A percentile compares a stretch with the other conserved stretches of the same genome.
These are phyloP conservation scores for Coemansia sp. DNA, from an alignment of 192 early-diverging fungal species.

Conservation along the genomic window DNA sequence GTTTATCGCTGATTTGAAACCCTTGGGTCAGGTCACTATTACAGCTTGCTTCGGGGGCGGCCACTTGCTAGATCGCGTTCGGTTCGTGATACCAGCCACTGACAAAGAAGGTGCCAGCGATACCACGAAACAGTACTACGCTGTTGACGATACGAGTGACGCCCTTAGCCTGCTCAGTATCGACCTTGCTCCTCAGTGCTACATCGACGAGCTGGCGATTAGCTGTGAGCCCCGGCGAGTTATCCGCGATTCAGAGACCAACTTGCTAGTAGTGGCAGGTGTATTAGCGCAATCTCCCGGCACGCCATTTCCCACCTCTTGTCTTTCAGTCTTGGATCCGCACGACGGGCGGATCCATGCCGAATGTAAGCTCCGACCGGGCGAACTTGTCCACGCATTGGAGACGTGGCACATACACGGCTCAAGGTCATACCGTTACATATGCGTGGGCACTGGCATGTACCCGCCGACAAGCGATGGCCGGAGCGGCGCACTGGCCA, in stretches of 20 bases:
- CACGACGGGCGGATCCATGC: conserved; percentile 8
- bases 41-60: conserved; percentile 13
- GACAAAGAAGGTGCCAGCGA: not conserved
- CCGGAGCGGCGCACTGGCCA: not conserved
- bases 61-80: not conserved
- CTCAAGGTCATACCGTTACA: conserved; percentile 32
- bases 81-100: not conserved
- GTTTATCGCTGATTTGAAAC: not conserved
- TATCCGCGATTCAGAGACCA: conserved; percentile 28
- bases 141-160: not conserved
- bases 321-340: conserved; percentile 22
- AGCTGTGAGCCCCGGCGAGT: conserved; percentile 29
- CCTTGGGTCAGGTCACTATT: conserved; percentile 8
- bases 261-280: conserved; percentile 29
- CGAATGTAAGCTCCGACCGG: conserved; percentile 12
- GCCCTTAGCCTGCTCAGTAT: conserved; percentile 14
- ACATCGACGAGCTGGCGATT: conserved; percentile 14
- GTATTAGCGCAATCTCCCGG: not conserved
- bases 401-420: conserved; percentile 33
- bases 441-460: conserved; percentile 41
- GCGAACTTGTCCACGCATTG: conserved; percentile 31
- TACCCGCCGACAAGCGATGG: conserved; percentile 1
- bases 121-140: not conserved
- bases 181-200: conserved; percentile 9
- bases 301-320: conserved; percentile 6